Evolutionary conservation across 345 rosid species (phyloP).

Genomic region (Sonneratia alba): DNA sequence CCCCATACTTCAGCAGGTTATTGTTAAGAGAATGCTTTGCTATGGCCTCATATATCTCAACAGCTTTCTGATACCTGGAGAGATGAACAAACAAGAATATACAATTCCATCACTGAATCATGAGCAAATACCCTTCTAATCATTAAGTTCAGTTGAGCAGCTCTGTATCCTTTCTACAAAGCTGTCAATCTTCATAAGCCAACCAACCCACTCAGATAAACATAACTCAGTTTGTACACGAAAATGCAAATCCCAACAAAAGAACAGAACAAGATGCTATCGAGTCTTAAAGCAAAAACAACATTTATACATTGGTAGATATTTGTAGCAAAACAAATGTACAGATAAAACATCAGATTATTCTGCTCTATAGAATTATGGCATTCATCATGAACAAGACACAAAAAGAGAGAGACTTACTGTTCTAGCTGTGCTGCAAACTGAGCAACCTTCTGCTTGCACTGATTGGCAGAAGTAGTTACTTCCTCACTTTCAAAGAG

Average conservation of each 20-base stretch:
- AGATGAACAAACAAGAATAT: conserved; percentile 12
- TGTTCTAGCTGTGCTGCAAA: conserved; percentile 84
- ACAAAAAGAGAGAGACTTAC: conserved; percentile 31
- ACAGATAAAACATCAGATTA: not conserved
- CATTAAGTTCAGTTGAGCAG: not conserved
- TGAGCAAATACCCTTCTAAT: not conserved
- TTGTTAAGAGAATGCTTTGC: conserved; percentile 61
- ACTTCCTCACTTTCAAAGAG: conserved; percentile 76
- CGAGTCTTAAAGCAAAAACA: not conserved
- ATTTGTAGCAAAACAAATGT: not conserved
- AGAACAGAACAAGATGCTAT: not conserved
- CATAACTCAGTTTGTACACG: not conserved
- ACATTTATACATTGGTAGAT: not conserved
- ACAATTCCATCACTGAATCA: not conserved
- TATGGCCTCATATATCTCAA: conserved; percentile 85
- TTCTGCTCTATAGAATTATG: no score
- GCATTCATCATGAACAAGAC: no score
- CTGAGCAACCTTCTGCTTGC: conserved; percentile 96
- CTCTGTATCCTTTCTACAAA: not conserved
- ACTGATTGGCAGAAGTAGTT: conserved; percentile 90
- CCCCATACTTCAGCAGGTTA: conserved; percentile 92
- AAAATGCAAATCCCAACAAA: not conserved
- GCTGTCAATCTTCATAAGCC: not conserved
- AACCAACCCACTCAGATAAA: not conserved
- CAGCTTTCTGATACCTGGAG: conserved; percentile 73